Base-by-base conservation (phyloP, 805 yeast genomes). In the Candida namnaoensis region DNA sequence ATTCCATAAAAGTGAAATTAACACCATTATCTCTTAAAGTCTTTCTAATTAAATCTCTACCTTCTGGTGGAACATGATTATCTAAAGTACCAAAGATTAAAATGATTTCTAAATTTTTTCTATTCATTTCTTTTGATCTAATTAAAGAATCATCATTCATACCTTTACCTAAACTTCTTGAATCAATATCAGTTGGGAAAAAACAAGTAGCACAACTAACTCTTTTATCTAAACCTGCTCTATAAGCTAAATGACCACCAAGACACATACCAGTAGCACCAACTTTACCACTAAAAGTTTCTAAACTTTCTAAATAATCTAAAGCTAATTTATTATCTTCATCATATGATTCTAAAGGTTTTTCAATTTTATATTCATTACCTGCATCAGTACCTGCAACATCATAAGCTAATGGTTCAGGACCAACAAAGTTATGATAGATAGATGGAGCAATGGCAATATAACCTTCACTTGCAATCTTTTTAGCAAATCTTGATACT, bases 191-290 rank as follows among this genome's bases (percentile, higher is more conserved):
- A 6, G 95, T 84, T 12, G 88, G 85, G 64, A 84, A 84, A 62
- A 82, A 84, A 46, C 88, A 78, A 15, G 82, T 83, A 10, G 81
- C 72, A 14, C 90, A 87, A 11, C 66, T 64, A 37, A 84, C 76
- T 43, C 87, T 62, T 33, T 70, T 65, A 53, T 83, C 87, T 48
- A 82, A 66, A 3, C 81, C 78, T 3, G 84, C 78, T 49, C 95
- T 68, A 63, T 72, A 82, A 1, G 93, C 91, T 51, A 83, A 65
- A 56, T 84, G 93, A 1, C 93, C 95, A 19, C 93, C 93, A 33
- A 84, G 72, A 58, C 95, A 85, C 93, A 85, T 85, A 15, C 93
- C 95, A 3, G 91, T 82, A 37, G 88, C 81, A 33, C 93, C 93
- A 49, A 82, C 74, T 44, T 71, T 74, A 35, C 90, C 90, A 47